Evolutionary conservation across 2,329 filamentous ascomycete species (phyloP).

Genomic region (Hirsutella minnesotensis): DNA sequence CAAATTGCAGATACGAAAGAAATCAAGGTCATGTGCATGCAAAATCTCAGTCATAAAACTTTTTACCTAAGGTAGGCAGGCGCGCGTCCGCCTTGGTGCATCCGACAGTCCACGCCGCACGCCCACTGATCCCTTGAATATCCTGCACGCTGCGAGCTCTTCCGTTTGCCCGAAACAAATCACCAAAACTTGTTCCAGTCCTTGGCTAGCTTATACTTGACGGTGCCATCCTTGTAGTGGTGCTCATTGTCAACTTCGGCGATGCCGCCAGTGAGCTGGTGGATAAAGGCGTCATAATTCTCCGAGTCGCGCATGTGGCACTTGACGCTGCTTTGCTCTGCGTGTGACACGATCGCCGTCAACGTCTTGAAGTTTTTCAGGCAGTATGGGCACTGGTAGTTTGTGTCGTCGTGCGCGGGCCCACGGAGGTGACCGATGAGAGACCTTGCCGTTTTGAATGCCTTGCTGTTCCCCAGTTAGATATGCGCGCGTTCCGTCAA

Average conservation of each 20-base stretch:
- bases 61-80: too few relatives aligned
- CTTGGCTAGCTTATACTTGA: slow-evolving; percentile 14
- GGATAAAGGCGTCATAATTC: slow-evolving; percentile 20
- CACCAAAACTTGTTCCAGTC: neutral
- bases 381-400: slow-evolving; percentile 33
- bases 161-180: too few relatives aligned
- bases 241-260: slow-evolving; percentile 11
- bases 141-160: too few relatives aligned
- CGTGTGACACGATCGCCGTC: slow-evolving; percentile 33
- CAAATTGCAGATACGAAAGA: too few relatives aligned
- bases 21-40: too few relatives aligned
- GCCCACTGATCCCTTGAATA: too few relatives aligned
- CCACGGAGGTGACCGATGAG: slow-evolving; percentile 33
- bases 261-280: slow-evolving; percentile 20
- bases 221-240: slow-evolving; percentile 15
- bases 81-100: too few relatives aligned
- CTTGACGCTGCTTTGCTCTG: slow-evolving; percentile 27
- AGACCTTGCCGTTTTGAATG: slow-evolving; percentile 19
- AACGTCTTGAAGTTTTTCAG: slow-evolving; percentile 26
- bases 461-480: slow-evolving; percentile 20
- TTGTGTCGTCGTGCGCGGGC: slow-evolving; percentile 22
- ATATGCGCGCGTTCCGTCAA: neutral
- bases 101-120: too few relatives aligned
- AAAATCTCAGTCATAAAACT: too few relatives aligned
- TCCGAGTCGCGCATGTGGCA: slow-evolving; percentile 31